Base-by-base conservation (phyloP, 495 filamentous ascomycete species). In the Astrothelium macrocarpum region DNA sequence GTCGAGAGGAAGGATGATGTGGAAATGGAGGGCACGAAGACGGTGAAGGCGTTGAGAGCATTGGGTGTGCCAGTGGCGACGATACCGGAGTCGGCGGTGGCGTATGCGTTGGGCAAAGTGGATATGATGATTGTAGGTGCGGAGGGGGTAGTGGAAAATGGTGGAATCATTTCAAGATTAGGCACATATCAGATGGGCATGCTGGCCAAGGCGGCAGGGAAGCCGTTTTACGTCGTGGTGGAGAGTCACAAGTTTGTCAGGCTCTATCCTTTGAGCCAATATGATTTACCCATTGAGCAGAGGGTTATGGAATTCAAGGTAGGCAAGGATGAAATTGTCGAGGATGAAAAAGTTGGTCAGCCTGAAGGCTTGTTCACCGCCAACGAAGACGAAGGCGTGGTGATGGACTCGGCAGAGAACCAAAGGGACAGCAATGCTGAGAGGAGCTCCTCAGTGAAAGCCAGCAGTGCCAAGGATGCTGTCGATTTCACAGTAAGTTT, bases 221-320 rank as follows among this genome's bases (percentile, higher is more conserved):
- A 90, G 71, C 87, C 88, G 0, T 90, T 97, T 72, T 95, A 91
- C 71, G 91, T 95, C 28, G 91, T 90, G 7, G 90, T 90, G 3
- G 94, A 98, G 74, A 95, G 90, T 67, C 93, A 98, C 78, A 98
- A 95, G 75, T 95, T 95, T 69, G 90, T 93, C 39, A 79, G 90
- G 63, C 76, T 92, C 28, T 92, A 89, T 69, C 90, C 90, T 9
- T 71, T 91, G 18, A 83, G 85, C 59, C 89, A 92, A 70, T 88
- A 87, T 71, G 87, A 91, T 70, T 78, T 94, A 59, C 86, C 84
- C 36, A 84, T 93, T 60, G 81, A 87, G 66, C 89, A 92, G 68
- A 82, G 82, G 59, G 84, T 92, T 23, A 81, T 94, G 56, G 83
- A 86, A 61, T 94, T 90, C 77, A 78, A 75, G 72, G 71, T 71